Percentiles rank a stretch among this genome's conserved stretches.
phyloP scores from a whole-genome alignment of 495 filamentous ascomycete genomes.

The Copromyces sp. region DNA sequence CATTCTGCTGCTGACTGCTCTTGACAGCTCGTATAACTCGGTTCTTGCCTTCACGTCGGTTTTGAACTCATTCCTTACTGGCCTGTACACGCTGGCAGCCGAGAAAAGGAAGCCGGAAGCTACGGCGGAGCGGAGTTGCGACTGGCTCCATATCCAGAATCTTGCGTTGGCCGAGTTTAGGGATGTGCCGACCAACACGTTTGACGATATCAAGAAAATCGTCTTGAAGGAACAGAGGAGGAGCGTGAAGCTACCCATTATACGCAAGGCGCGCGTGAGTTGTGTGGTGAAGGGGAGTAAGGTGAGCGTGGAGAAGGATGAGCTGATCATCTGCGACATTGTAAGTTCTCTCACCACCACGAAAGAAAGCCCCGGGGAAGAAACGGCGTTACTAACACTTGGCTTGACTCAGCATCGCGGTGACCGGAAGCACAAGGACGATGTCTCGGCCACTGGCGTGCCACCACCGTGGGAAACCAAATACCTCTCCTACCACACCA shows the following conservation, averaged over 20 bases:
- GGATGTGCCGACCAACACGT: neutral
- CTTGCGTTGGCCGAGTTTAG: neutral
- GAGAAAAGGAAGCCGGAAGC: neutral
- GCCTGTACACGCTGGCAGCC: neutral
- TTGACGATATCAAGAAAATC: neutral
- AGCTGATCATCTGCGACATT: conserved; percentile 7
- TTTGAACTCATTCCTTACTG: neutral
- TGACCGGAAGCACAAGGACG: neutral
- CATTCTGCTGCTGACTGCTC: conserved; percentile 8
- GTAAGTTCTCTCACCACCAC: neutral
- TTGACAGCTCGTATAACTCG: conserved; percentile 10
- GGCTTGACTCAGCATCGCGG: neutral
- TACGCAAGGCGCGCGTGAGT: conserved; percentile 2
- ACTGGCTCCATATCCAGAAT: conserved; percentile 2
- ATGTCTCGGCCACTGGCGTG: neutral
- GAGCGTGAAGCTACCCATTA: conserved; percentile 8
- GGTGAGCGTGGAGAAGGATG: neutral
- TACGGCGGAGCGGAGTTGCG: neutral
- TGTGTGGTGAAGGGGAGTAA: neutral
- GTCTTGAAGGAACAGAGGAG: neutral
- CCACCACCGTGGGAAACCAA: neutral
- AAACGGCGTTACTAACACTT: neutral
- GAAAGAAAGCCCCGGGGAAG: neutral
- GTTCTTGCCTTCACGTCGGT: conserved; percentile 5
- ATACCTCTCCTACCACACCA: conserved; percentile 3